Base-by-base conservation (phyloP, 1,284 basidiomycete genomes). In the Puccinia coronata region DNA sequence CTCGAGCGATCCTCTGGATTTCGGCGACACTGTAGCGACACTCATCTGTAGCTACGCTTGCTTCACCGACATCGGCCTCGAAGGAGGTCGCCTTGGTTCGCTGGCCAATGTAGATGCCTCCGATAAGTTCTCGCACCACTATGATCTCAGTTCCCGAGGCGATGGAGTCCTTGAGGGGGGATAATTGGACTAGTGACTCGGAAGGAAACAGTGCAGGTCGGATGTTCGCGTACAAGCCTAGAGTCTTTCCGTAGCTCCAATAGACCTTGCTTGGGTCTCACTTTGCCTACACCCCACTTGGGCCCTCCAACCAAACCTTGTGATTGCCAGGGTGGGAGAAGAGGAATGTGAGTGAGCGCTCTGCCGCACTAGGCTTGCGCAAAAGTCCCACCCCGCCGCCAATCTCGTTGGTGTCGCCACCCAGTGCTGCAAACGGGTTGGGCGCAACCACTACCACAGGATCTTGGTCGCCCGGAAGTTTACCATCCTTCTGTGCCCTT, bases 141-240 rank as follows among this genome's bases (percentile, higher is more conserved):
- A 98, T 95, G 86, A 98, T 92, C 86, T 98, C 83, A 36, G 93
- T 92, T 67, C 95, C 96, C 83, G 90, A 90, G 11, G 93, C 96
- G 76, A 96, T 89, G 82, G 92, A 91, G 69, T 93, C 90, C 87
- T 93, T 95, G 82, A 99, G 89, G n/a, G 97, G 97, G 25, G 94
- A 95, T 88, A 93, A 90, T 78, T 91, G 89, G 80, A 99, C 88
- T 65, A 99, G 90, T 57, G 93, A 92, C 75, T 97, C 92, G 28
- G 95, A 96, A 0, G 94, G 94, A 85, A 99, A 96, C 85, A 93
- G 93, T 36, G 95, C 94, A 8, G 97, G 97, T 51, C 97, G 93
- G 86, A 99, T 97, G 88, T 99, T 99, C 86, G 95, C 96, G 87
- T 96, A 98, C 71, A 98, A 90, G 53, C 95, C 96, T 78, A 98